A percentile compares a stretch with the other conserved stretches of the same genome.
phyloP scores from a whole-genome alignment of 2,329 filamentous ascomycete genomes.

The Aureobasidium melanogenum region DNA sequence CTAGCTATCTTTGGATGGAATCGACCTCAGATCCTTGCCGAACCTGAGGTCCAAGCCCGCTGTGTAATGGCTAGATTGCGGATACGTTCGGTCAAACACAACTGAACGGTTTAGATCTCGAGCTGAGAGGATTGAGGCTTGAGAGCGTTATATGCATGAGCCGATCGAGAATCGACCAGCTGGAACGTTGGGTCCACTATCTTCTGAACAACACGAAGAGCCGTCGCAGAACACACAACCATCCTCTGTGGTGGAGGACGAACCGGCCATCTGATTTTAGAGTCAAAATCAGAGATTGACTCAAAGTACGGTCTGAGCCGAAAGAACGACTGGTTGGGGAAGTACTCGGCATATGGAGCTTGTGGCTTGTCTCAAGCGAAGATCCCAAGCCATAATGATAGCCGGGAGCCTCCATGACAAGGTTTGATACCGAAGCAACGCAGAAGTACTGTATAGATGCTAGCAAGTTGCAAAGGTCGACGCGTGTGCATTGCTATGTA shows the following conservation, averaged over 20 bases:
- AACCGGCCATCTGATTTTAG: neutral
- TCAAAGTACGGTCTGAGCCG: neutral
- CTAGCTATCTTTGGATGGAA: neutral
- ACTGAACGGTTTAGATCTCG: neutral
- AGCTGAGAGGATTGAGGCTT: neutral
- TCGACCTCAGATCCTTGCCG: neutral
- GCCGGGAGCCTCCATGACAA: too few species aligned
- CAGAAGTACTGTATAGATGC: neutral
- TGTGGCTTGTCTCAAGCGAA: neutral
- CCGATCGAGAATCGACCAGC: neutral
- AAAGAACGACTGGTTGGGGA: neutral
- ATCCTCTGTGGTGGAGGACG: neutral
- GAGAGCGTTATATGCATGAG: neutral
- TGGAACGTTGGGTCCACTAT: neutral
- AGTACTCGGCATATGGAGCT: slow-evolving; percentile 1
- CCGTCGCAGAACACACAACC: neutral
- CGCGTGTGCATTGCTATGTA: neutral
- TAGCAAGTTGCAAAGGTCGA: neutral
- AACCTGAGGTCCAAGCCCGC: neutral
- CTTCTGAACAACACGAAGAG: neutral
- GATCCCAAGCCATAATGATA: neutral
- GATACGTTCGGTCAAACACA: neutral
- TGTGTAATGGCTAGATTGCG: neutral
- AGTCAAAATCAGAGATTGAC: neutral
- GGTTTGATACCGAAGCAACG: neutral